Base-by-base conservation (phyloP, 1,139 yeast genomes). In the Lizanozyma gosingica region DNA sequence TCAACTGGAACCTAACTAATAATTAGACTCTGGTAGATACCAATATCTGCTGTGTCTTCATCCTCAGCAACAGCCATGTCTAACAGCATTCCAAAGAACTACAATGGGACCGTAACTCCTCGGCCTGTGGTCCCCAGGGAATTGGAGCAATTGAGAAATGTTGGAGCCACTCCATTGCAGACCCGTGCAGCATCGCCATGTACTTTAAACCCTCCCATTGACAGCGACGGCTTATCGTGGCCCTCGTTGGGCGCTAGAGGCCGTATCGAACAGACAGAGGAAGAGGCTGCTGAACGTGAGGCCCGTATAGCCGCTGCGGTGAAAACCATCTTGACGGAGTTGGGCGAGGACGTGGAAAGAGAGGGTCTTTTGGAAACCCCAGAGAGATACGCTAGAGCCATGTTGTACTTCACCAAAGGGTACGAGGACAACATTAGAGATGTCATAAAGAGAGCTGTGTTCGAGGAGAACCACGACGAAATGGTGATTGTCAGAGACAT, bases 401-500 rank as follows among this genome's bases (percentile, higher is more conserved):
- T 92, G 95, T 71, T 92, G 40, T 92, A 69, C 54, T 88, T 94
- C 69, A 92, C 99, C 17, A 86, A 88, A 57, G 99, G 99, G 9
- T 92, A 92, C 59, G 96, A 90, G 62, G 95, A 90, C 51, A 88
- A 88, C 57, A 82, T 85, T 44, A 67, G 82, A 45, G 96, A 88
- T 56, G 97, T 90, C 29, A 83, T 94, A 53, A 92, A 94, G 55
- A 73, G 88, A 45, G 98, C 98, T 0, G 95, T 94, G 11, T 94
- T 94, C 52, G 97, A 92, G 59, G 98, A 92, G 59, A 95, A 94
- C 58, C 98, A 94, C 59, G 97, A 92, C 59, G 99, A 92, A 59
- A 92, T 92, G 97, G 98, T 92, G 38, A 90, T 92, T 50, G 98
- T 92, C 29, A 76, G 92, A 57, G 97, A 94, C 59, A 92, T 92